A percentile compares a stretch with the other conserved stretches of the same genome.
These are phyloP conservation scores for Monilinia fructigena DNA, from an alignment of 2,329 filamentous ascomycete genomes.

Conservation along the genomic window DNA sequence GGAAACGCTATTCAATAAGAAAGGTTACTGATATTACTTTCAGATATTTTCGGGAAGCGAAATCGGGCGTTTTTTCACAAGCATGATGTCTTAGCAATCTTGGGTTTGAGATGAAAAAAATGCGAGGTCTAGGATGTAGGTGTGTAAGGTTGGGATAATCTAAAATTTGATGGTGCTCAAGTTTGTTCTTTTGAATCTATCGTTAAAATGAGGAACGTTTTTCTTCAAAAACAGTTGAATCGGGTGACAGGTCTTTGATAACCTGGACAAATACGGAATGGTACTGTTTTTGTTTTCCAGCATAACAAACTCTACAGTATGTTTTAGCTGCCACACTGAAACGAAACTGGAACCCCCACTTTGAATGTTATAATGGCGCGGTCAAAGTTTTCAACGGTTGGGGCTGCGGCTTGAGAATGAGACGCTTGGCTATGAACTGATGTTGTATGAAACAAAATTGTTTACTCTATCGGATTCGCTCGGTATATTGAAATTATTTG, in stretches of 20 bases:
- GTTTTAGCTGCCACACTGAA: not conserved
- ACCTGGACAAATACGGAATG: not conserved
- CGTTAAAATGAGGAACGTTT: not conserved
- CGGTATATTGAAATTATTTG: too few species aligned
- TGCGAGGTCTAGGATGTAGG: not conserved
- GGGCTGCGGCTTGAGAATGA: too few species aligned
- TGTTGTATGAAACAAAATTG: too few species aligned
- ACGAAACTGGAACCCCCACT: too few species aligned
- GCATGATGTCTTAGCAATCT: constrained; percentile 1
- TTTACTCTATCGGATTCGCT: too few species aligned
- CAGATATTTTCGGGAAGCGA: constrained; percentile 19
- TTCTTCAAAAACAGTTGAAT: not conserved
- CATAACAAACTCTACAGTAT: not conserved
- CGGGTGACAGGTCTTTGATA: not conserved
- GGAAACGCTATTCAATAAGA: not conserved
- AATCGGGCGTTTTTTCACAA: constrained; percentile 19
- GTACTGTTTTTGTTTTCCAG: too few species aligned
- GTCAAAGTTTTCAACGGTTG: too few species aligned
- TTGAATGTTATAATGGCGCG: not conserved
- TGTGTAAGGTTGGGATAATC: not conserved
- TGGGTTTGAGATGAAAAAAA: constrained; percentile 5
- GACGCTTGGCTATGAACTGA: too few species aligned
- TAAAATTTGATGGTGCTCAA: not conserved
- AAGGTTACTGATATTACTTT: constrained; percentile 5
- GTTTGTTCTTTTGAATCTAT: not conserved